phyloP scores from a whole-genome alignment of 805 yeast genomes.

The Metschnikowia bowlesiae region DNA sequence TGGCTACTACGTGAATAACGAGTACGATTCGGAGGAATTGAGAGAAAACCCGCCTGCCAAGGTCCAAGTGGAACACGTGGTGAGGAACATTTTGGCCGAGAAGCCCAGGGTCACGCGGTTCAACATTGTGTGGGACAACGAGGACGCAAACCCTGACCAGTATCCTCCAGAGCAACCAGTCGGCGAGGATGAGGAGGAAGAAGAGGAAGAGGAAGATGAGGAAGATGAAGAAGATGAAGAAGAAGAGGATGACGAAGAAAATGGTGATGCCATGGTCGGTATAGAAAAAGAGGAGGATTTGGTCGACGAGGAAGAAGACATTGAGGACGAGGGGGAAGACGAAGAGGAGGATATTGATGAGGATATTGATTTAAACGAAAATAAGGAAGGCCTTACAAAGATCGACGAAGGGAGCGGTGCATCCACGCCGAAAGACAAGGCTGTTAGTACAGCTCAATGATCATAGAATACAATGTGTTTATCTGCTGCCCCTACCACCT shows the following conservation, averaged over 20 bases:
- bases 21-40: constrained; percentile 88
- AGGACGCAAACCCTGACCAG: constrained; percentile 57
- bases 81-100: constrained; percentile 90
- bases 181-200: constrained; percentile 46
- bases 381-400: neutral
- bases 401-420: constrained; percentile 15
- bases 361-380: constrained; percentile 9
- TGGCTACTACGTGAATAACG: constrained; percentile 96
- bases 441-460: neutral
- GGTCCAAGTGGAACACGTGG: constrained; percentile 91
- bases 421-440: constrained; percentile 17
- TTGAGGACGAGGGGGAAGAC: constrained; percentile 8
- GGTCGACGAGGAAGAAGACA: constrained; percentile 14
- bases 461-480: neutral
- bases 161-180: constrained; percentile 68
- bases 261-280: constrained; percentile 14
- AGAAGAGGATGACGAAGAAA: constrained; percentile 17
- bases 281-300: constrained; percentile 11
- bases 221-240: constrained; percentile 24
- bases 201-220: constrained; percentile 21
- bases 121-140: constrained; percentile 94
- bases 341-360: constrained; percentile 11
- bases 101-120: constrained; percentile 97
- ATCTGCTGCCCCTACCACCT: neutral
- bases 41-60: constrained; percentile 91